Conservation (phyloP, 257 asterid species). For the Solanum acaule region DNA sequence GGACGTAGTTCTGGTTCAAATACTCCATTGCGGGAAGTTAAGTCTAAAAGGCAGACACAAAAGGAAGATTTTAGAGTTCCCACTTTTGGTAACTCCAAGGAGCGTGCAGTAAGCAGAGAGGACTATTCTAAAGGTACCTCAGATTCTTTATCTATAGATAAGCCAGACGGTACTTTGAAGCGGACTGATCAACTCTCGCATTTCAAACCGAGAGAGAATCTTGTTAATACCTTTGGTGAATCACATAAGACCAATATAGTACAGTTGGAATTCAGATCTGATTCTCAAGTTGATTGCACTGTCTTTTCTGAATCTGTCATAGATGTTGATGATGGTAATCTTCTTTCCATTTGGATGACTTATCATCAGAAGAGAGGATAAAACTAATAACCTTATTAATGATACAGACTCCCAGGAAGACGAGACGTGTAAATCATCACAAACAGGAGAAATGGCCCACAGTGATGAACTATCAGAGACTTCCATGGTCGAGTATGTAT, state of each 20-base stretch:
- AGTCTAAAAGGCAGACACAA: slow-evolving; percentile 31
- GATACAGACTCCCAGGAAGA: slow-evolving; percentile 35
- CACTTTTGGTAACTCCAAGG: slow-evolving; percentile 30
- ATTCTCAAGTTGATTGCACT: slow-evolving; percentile 11
- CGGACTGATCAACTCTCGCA: slow-evolving; percentile 8
- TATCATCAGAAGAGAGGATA: slow-evolving; percentile 14
- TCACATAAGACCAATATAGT: slow-evolving; percentile 14
- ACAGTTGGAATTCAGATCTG: slow-evolving; percentile 13
- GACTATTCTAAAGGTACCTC: slow-evolving; percentile 15
- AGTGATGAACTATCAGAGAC: slow-evolving; percentile 55
- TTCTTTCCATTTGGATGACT: slow-evolving; percentile 9
- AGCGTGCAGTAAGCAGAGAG: slow-evolving; percentile 3
- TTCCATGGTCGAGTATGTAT: slow-evolving; percentile 51
- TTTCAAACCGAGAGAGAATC: slow-evolving; percentile 16
- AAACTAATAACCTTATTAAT: slow-evolving; percentile 8
- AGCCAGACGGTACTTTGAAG: slow-evolving; percentile 11
- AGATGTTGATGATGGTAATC: slow-evolving; percentile 13
- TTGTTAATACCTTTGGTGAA: slow-evolving; percentile 5
- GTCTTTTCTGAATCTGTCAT: slow-evolving; percentile 2
- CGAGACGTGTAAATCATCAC: slow-evolving; percentile 21
- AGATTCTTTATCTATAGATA: slow-evolving; percentile 13
- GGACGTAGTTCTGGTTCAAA: slow-evolving; percentile 16
- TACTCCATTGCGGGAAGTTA: slow-evolving; percentile 19
- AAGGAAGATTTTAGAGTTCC: slow-evolving; percentile 77
- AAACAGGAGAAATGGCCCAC: slow-evolving; percentile 29